phyloP scores from a whole-genome alignment of 441 rosid species.

The Cnidoscolus chayamansa region DNA sequence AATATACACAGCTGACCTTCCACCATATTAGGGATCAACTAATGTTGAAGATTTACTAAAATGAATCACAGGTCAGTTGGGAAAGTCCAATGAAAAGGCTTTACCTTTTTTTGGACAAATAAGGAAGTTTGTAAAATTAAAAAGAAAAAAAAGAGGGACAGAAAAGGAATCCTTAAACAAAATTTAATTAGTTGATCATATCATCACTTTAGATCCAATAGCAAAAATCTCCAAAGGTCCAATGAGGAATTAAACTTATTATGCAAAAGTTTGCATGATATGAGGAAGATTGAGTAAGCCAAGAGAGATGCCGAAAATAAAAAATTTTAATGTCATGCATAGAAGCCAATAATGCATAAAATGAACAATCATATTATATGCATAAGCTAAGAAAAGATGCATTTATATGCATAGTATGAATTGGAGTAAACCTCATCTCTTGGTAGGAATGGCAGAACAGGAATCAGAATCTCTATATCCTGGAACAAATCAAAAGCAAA shows the following conservation, averaged over 20 bases:
- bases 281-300: not conserved
- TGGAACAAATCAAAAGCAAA: slow-evolving; percentile 42
- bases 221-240: not conserved
- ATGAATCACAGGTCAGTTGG: not conserved
- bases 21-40: no score
- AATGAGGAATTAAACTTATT: not conserved
- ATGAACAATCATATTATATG: not conserved
- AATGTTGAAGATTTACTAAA: not conserved
- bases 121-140: not conserved
- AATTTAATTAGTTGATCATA: not conserved
- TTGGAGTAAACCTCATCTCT: slow-evolving; percentile 70
- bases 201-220: not conserved
- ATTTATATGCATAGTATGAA: slow-evolving; percentile 6
- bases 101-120: not conserved
- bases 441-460: slow-evolving; percentile 78
- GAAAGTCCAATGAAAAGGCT: not conserved
- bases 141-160: no score
- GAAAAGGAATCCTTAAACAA: not conserved
- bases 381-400: not conserved
- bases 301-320: not conserved
- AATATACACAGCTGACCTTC: no score
- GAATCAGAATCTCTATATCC: slow-evolving; percentile 89
- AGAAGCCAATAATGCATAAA: not conserved
- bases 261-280: slow-evolving; percentile 1
- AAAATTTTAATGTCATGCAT: not conserved